These are phyloP conservation scores for Noccaea bulbosa DNA, from an alignment of 345 rosid species.

Conservation along the genomic window DNA sequence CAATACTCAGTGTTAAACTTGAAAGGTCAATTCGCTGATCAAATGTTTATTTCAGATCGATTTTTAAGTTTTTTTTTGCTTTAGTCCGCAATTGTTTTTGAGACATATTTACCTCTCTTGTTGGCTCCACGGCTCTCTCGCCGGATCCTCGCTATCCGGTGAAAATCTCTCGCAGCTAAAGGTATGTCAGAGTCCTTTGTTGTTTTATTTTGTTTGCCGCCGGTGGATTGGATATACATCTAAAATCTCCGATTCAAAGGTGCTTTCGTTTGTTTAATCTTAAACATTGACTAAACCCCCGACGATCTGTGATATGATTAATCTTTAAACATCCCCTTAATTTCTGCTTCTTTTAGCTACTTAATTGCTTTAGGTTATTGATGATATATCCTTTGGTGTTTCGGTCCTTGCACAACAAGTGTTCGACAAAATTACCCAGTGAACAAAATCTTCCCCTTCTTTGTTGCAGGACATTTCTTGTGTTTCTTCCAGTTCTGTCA, in stretches of 20 bases:
- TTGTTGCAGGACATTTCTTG: constrained; percentile 22
- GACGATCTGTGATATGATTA: not conserved
- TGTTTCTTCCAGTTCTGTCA: not conserved
- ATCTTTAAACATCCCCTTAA: not conserved
- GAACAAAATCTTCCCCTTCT: not conserved
- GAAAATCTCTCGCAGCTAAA: constrained; percentile 3
- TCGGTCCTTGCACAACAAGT: constrained; percentile 24
- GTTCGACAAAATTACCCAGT: constrained; percentile 37
- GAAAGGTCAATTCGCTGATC: no score
- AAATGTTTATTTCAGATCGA: no score
- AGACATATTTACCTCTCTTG: not conserved
- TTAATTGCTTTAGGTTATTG: not conserved
- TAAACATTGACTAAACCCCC: no score
- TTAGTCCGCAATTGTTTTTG: not conserved
- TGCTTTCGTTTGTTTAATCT: not conserved
- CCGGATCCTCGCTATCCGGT: constrained; percentile 23
- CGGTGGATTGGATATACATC: not conserved
- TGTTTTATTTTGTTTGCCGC: not conserved
- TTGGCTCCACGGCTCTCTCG: not conserved
- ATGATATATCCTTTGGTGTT: constrained; percentile 3
- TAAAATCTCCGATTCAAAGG: not conserved
- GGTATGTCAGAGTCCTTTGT: constrained; percentile 9
- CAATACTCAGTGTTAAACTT: no score
- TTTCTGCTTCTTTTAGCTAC: not conserved
- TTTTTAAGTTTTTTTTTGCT: no score